Evolutionary conservation across 2,329 filamentous ascomycete genomes (phyloP), one percentile per base, ranked within the genome.

Genomic region (Dryadomyces quercus-mongolicae): DNA sequence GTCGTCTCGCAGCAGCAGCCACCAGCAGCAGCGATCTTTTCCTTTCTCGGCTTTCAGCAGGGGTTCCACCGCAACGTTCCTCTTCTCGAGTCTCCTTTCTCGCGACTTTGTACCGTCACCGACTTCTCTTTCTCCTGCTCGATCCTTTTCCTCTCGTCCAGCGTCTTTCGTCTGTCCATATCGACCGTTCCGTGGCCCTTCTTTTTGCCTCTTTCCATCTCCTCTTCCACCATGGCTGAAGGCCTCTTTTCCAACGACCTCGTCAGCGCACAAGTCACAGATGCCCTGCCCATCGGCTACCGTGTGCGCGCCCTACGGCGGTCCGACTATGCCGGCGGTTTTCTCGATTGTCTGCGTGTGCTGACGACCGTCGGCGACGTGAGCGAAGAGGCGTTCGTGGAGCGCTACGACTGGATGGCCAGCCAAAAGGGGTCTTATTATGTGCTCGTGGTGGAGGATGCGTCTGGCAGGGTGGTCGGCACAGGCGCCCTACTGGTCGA

Each of bases 301-400:
- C 81, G 76, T 31, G 80, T 95, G 65, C 89, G 93, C 25, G 83
- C 92, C 0, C 77, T 97, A 51, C 81, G 85, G 62, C 81, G 81
- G 61, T 78, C 77, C 62, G 93, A 98, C 71, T 95, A 85, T 71
- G 73, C 79, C 55, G 78, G 77, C 38, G 90, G 90, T 59, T 96
- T 95, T 69, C 83, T 98, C 62, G 89, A 95, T 65, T 92, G 93
- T 57, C 75, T 98, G 59, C 82, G 89, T 48, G 90, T 96, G 42
- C 76, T 98, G 63, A 97, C 93, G 2, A 93, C 88, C 8, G 92
- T 97, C 22, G 93, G 93, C 59, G 89, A 96, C 57, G 85, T 96
- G 61, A 78, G 76, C 49, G 78, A 86, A 66, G 78, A 81, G 56
- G 77, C 81, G 57, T 97, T 92, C 75, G 77, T 82, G 62, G 76